Base-by-base conservation (phyloP, 805 yeast genomes). In the Wickerhamiella azyma region DNA sequence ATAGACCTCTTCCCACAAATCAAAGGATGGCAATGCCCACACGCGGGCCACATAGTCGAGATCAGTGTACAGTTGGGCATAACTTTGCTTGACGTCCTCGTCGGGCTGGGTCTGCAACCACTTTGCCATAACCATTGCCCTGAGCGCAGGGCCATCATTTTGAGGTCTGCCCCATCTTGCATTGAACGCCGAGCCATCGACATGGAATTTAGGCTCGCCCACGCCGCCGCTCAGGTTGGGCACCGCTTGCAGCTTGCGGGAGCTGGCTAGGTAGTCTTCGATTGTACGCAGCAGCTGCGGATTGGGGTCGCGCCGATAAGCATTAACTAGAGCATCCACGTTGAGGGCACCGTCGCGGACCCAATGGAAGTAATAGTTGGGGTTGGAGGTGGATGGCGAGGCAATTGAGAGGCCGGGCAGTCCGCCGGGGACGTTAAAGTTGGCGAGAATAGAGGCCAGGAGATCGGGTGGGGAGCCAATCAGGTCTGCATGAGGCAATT, bases 151-250 rank as follows among this genome's bases (percentile, higher is more conserved):
- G 0, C 97, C 97, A 61, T 89, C 97, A 49, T 85, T 73, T 63
- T 89, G 97, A 1, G 97, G 97, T 54, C 97, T 70, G 2, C 97
- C 97, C 97, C 97, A 89, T 30, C 66, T 60, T 2, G 66, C 78
- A 5, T 61, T 60, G 55, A 81, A 89, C 1, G 82, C 68, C 0
- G 75, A 55, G 19, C 81, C 79, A 58, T 85, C 74, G 3, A 78
- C 75, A 59, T 70, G 60, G 58, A 81, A 89, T 61, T 89, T 89
- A 7, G 97, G 96, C 60, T 89, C 97, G 2, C 96, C 97, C 29
- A 88, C 67, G 1, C 84, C 85, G 0, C 96, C 96, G 9, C 86
- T 77, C 24, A 74, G 76, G 58, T 85, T 89, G 40, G 68, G 65
- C 2, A 72, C 61, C 46, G 85, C 66, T 63, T 89, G 96, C 44